Evolutionary conservation across 2,329 filamentous ascomycete species (phyloP), one percentile per base, ranked within the genome.

Genomic region (Ceratocystis huliohia): DNA sequence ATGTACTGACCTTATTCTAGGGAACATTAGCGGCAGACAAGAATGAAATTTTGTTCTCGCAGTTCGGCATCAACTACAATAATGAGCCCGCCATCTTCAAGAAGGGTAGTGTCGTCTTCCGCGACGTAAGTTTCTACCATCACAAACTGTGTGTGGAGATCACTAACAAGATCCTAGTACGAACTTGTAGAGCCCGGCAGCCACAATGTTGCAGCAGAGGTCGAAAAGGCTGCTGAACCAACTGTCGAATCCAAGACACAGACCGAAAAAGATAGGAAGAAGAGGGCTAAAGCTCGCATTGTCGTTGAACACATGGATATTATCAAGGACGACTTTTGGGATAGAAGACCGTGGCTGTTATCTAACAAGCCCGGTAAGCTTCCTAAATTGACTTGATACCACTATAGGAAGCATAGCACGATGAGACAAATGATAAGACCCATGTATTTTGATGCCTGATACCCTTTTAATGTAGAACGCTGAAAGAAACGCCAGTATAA

Each of bases 1-100:
- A 59, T 69, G 74, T 67, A 74, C 70, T 59, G 56, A 37, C 56
- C 25, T 37, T 44, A 5, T 10, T 13, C 0, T 61, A 92, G 88
- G 92, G 93, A 2, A 95, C 91, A 0, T 76, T 95, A 1, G 84
- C 92, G 2, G 81, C 85, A 2, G 91, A 97, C 72, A 99, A 99
- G 78, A 94, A 99, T 73, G 94, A 99, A 78, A 95, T 99, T 22
- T 78, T 99, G 15, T 99, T 94, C 75, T 88, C 86, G 1, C 82
- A 82, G 30, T 97, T 96, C 75, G 84, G 86, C 2, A 92, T 97
- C 74, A 99, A 99, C 76, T 99, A 99, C 77, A 99, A 99, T 76
- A 94, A 96, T 70, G 94, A 99, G 75, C 85, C 85, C 0, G 91
- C 95, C 69, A 91, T 96, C 17, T 96, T 84, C 75, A 94, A 88